Evolutionary conservation across 1,139 yeast genomes (phyloP), one percentile per base, ranked within the genome.

Genomic region (Yamadazyma taylorii): DNA sequence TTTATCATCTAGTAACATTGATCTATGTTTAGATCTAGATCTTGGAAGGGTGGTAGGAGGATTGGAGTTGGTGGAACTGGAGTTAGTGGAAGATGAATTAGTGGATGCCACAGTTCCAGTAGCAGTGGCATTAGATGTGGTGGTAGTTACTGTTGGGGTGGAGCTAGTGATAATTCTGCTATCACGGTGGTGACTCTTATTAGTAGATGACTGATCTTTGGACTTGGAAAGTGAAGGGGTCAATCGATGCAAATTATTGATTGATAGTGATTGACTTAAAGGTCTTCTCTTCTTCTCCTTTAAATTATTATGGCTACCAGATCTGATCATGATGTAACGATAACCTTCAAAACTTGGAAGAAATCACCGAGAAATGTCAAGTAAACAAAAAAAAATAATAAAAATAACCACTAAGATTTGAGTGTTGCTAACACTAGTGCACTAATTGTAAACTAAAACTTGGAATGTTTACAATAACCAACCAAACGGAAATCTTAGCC

Each of bases 211-310:
- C 21, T 5, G 21, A 8, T 19, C 21, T 8, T 19, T 19, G 5
- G 34, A 23, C 17, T 31, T 14, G 15, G 27, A 12, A n/a, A 12
- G 34, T 4, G 27, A 16, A 14, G 16, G 10, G 8, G 30, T 16
- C 10, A 27, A 17, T 11, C 30, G n/a, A 24, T 40, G 42, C n/a
- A 48, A 34, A 32, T 47, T 48, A 10, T 41, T 38, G 12, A 47
- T 37, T 4, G 49, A 45, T 12, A 48, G 35, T 7, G 49, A 40
- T 28, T 40, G 51, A 32, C 52, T 48, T 24, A 48, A 47, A 8
- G 52, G 51, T 26, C 49, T 36, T 38, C 49, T 47, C 35, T 37
- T 46, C 13, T 35, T 40, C 1, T 39, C 42, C 10, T 13, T 31
- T 8, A 22, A 9, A 4, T 11, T 12, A 17, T 5, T 9, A 17